Conservation (phyloP, 768 basidiomycete genomes). For the Suillus subluteus region DNA sequence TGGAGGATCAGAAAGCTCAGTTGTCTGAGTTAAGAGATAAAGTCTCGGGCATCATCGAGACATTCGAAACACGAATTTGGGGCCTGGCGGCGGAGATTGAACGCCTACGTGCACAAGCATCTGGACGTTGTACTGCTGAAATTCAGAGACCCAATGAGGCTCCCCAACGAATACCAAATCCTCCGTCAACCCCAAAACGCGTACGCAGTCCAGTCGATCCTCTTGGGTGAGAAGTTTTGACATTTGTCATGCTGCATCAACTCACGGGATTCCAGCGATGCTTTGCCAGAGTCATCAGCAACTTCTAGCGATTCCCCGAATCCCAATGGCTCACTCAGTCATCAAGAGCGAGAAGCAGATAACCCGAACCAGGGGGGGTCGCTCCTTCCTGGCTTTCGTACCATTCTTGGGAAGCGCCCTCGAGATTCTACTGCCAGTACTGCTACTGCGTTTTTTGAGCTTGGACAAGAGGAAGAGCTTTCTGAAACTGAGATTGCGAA, state of each 20-base stretch:
- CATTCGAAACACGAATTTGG: constrained; percentile 42
- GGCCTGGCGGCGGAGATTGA: constrained; percentile 40
- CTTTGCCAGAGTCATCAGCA: constrained; percentile 23
- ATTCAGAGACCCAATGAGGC: constrained; percentile 17
- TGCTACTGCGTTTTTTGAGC: constrained; percentile 44
- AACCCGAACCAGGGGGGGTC: constrained; percentile 19
- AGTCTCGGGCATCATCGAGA: constrained; percentile 31
- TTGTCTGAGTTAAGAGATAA: constrained; percentile 39
- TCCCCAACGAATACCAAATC: constrained; percentile 29
- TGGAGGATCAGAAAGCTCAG: constrained; percentile 50
- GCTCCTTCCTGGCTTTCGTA: constrained; percentile 43
- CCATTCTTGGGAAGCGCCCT: constrained; percentile 67
- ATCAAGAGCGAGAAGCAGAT: constrained; percentile 14
- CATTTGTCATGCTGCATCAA: neutral
- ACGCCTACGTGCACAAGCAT: constrained; percentile 28
- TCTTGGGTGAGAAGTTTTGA: constrained; percentile 27
- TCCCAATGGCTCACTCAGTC: constrained; percentile 16
- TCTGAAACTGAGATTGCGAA: constrained; percentile 43
- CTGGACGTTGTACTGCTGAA: constrained; percentile 12
- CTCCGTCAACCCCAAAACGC: constrained; percentile 38
- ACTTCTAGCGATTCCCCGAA: constrained; percentile 25
- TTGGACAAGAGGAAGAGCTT: constrained; percentile 41
- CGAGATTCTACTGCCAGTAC: constrained; percentile 54
- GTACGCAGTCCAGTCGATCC: constrained; percentile 33
- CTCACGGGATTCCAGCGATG: constrained; percentile 27